phyloP scores from a whole-genome alignment of 2,329 filamentous ascomycete genomes.

The Diaporthe capsici region DNA sequence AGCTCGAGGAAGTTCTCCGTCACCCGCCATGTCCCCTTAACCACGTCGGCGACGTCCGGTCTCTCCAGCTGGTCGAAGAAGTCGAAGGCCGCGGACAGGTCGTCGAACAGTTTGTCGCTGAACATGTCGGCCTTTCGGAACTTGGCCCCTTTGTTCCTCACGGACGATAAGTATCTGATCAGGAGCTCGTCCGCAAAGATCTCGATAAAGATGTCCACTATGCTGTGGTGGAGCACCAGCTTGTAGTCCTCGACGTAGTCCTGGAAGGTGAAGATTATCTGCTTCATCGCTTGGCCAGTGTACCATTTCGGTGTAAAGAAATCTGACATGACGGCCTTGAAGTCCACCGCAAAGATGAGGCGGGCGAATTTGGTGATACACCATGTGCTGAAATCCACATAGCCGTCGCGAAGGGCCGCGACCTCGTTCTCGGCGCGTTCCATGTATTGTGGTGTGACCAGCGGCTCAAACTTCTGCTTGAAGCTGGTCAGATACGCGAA shows the following conservation, averaged over 20 bases:
- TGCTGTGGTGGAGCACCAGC: constrained; percentile 84
- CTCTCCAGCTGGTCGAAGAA: constrained; percentile 84
- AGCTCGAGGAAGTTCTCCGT: constrained; percentile 87
- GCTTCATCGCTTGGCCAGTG: constrained; percentile 85
- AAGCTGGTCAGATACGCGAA: constrained; percentile 90
- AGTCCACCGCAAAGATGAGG: constrained; percentile 92
- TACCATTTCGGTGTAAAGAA: constrained; percentile 97
- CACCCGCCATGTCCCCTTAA: constrained; percentile 94
- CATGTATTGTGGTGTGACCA: constrained; percentile 86
- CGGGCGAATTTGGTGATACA: constrained; percentile 90
- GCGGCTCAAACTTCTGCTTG: constrained; percentile 83
- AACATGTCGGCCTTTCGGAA: constrained; percentile 91
- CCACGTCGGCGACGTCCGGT: constrained; percentile 76
- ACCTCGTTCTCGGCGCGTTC: constrained; percentile 81
- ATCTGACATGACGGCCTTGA: constrained; percentile 83
- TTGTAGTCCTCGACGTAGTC: constrained; percentile 94
- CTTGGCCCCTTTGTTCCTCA: constrained; percentile 91
- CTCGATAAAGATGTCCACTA: constrained; percentile 93
- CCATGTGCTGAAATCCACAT: constrained; percentile 94
- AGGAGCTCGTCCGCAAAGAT: constrained; percentile 94
- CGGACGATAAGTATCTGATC: constrained; percentile 83
- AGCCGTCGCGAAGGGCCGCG: constrained; percentile 84
- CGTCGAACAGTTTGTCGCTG: constrained; percentile 93
- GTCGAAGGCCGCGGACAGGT: constrained; percentile 89
- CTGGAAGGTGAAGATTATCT: constrained; percentile 94